phyloP scores from a whole-genome alignment of 495 filamentous ascomycete genomes.

The Hypoxylon perforatum region DNA sequence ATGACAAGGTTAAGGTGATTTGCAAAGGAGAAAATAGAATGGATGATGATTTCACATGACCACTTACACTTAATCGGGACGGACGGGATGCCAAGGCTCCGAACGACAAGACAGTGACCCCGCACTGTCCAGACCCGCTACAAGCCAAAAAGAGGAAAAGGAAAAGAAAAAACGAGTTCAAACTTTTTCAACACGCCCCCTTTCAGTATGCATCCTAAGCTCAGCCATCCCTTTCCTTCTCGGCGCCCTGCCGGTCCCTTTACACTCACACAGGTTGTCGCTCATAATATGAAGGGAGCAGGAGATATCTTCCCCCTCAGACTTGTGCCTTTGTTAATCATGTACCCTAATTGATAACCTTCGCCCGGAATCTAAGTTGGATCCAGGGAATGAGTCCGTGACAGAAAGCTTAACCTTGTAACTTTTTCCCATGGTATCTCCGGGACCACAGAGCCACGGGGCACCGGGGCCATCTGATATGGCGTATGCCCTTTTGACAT shows the following conservation, averaged over 20 bases:
- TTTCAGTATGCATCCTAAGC: conserved; percentile 27
- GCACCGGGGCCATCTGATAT: conserved; percentile 22
- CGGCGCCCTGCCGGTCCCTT: conserved; percentile 6
- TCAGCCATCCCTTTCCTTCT: conserved; percentile 28
- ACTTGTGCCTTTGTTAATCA: conserved; percentile 35
- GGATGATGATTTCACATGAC: conserved; percentile 21
- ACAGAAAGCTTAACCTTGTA: conserved; percentile 11
- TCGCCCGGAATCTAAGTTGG: conserved; percentile 26
- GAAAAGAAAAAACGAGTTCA: conserved; percentile 8
- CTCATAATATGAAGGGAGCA: conserved; percentile 29
- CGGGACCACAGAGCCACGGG: no score
- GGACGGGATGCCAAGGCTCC: conserved; percentile 30
- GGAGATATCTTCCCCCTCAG: conserved; percentile 23
- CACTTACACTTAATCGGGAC: conserved; percentile 15
- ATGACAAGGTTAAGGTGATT: background rate
- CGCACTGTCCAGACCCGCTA: conserved; percentile 25
- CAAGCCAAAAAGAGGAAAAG: conserved; percentile 19
- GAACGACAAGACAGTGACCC: conserved; percentile 12
- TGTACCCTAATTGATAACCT: conserved; percentile 2
- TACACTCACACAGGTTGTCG: conserved; percentile 13
- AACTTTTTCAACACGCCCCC: conserved; percentile 14
- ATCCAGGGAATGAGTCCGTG: background rate
- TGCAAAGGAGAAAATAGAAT: conserved; percentile 15
- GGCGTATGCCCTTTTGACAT: conserved; percentile 7
- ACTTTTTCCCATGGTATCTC: conserved; percentile 3